Evolutionary conservation across 1,139 yeast species (phyloP).

Genomic region (Torulaspora pretoriensis): DNA sequence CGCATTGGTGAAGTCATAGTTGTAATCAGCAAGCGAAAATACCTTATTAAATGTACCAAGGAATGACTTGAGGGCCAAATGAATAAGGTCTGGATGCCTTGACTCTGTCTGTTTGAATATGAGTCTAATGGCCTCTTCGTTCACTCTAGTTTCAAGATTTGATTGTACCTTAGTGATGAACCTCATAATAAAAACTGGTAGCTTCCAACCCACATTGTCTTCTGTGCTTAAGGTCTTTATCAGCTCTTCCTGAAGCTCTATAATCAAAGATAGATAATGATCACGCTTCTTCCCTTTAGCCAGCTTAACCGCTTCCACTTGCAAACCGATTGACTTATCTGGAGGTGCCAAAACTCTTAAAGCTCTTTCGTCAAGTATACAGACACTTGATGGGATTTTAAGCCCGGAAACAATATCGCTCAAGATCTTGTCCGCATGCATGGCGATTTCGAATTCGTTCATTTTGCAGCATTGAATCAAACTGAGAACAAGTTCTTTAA

Average conservation of each 20-base stretch:
- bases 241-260: slow-evolving; percentile 44
- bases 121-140: slow-evolving; percentile 43
- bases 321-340: slow-evolving; percentile 52
- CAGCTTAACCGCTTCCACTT: slow-evolving; percentile 50
- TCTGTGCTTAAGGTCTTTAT: slow-evolving; percentile 33
- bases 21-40: slow-evolving; percentile 49
- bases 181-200: slow-evolving; percentile 51
- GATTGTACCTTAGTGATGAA: slow-evolving; percentile 54
- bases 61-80: slow-evolving; percentile 60
- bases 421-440: slow-evolving; percentile 49
- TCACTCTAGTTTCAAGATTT: slow-evolving; percentile 49
- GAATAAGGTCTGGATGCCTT: slow-evolving; percentile 70
- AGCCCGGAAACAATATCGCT: slow-evolving; percentile 46
- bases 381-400: slow-evolving; percentile 57
- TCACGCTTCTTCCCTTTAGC: slow-evolving; percentile 58
- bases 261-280: slow-evolving; percentile 42
- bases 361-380: slow-evolving; percentile 47
- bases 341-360: slow-evolving; percentile 56
- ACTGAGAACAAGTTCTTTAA: slow-evolving; percentile 46
- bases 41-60: slow-evolving; percentile 53
- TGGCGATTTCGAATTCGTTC: slow-evolving; percentile 54
- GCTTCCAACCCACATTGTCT: slow-evolving; percentile 63
- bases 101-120: slow-evolving; percentile 55
- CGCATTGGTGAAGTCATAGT: slow-evolving; percentile 48
- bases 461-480: slow-evolving; percentile 55